phyloP scores from a whole-genome alignment of 2,329 filamentous ascomycete species.

The Pseudopithomyces chartarum region DNA sequence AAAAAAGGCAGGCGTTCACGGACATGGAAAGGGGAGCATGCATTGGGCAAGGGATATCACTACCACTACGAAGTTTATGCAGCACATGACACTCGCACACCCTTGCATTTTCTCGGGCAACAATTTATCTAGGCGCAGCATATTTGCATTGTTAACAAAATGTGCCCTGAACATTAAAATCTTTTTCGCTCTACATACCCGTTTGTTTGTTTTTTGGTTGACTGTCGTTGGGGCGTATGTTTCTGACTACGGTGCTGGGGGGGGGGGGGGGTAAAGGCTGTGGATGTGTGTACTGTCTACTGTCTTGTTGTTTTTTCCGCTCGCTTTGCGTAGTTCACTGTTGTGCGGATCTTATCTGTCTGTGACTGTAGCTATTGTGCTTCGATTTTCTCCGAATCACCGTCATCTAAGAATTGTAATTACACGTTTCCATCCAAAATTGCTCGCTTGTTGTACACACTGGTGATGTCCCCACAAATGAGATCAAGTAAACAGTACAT shows the following conservation, averaged over 20 bases:
- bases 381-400: too few relatives aligned
- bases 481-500: too few relatives aligned
- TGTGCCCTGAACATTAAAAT: background rate
- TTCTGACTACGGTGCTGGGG: background rate
- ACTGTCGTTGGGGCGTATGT: background rate
- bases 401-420: slow-evolving; percentile 18
- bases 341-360: too few relatives aligned
- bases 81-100: slow-evolving; percentile 13
- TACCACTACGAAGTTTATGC: slow-evolving; percentile 17
- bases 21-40: slow-evolving; percentile 14
- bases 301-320: too few relatives aligned
- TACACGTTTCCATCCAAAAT: slow-evolving; percentile 3
- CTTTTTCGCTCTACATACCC: background rate
- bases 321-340: too few relatives aligned
- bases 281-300: background rate
- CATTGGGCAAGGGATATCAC: slow-evolving; percentile 4
- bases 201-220: too few relatives aligned
- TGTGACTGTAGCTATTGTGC: background rate
- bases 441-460: slow-evolving; percentile 4
- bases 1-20: slow-evolving; percentile 13
- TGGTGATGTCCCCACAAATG: background rate
- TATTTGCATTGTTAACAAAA: background rate
- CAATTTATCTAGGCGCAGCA: background rate
- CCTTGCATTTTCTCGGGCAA: slow-evolving; percentile 9
- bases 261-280: background rate